phyloP scores from a whole-genome alignment of 2,329 filamentous ascomycete species.

The Cladobotryum protrusum region DNA sequence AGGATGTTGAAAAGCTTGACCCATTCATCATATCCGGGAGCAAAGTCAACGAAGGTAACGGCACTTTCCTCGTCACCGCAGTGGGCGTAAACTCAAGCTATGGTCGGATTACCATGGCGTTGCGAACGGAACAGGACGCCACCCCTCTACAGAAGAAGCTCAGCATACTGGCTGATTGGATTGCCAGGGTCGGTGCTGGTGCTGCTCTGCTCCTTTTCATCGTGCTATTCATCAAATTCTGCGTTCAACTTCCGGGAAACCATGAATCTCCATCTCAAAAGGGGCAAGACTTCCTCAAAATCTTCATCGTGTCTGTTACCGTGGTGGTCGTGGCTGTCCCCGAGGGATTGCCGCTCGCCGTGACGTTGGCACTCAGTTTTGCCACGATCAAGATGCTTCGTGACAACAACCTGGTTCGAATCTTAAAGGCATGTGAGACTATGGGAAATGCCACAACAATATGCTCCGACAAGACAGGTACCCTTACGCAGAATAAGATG shows the following conservation, averaged over 20 bases:
- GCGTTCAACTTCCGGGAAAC: constrained; percentile 54
- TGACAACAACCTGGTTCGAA: constrained; percentile 63
- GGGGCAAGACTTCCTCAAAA: constrained; percentile 50
- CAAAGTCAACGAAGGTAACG: constrained; percentile 42
- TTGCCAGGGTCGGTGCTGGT: constrained; percentile 47
- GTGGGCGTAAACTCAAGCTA: constrained; percentile 50
- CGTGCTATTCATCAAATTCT: constrained; percentile 71
- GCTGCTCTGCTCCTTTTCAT: constrained; percentile 69
- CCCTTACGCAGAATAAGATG: constrained; percentile 26
- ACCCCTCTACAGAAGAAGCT: constrained; percentile 53
- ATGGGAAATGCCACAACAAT: constrained; percentile 70
- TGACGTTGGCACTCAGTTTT: constrained; percentile 62
- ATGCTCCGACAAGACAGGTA: constrained; percentile 58
- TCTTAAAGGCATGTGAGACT: constrained; percentile 63
- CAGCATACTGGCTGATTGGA: constrained; percentile 27
- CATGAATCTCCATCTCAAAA: constrained; percentile 47
- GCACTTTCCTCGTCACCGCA: constrained; percentile 49
- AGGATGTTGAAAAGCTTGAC: constrained; percentile 46
- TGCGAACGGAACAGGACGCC: constrained; percentile 44
- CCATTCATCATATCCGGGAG: constrained; percentile 58
- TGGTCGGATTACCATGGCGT: constrained; percentile 50
- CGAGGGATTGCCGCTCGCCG: constrained; percentile 60
- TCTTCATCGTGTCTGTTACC: constrained; percentile 60
- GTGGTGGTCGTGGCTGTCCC: constrained; percentile 63
- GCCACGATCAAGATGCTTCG: constrained; percentile 64